A percentile compares a stretch with the other conserved stretches of the same genome.
Conservation (phyloP, 176 grass and related monocot genomes). For the Urochloa ruziziensis region DNA sequence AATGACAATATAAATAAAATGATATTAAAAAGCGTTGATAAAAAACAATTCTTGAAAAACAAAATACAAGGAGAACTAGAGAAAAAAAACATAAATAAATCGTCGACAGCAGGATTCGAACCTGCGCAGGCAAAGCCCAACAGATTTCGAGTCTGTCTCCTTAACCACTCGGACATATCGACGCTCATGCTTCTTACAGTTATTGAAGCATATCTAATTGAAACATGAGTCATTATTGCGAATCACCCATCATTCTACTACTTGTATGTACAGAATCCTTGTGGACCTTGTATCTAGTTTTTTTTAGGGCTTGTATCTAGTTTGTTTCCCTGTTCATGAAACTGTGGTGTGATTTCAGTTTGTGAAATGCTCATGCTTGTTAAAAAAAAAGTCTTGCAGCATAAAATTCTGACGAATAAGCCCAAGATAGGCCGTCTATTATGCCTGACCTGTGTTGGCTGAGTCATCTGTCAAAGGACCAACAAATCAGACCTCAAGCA, state of each 20-base stretch:
- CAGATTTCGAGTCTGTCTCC: slow-evolving; percentile 99
- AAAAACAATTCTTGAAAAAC: no score
- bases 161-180: slow-evolving; percentile 97
- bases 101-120: slow-evolving; percentile 73
- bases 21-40: not conserved
- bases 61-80: not conserved
- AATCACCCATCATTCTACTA: not conserved
- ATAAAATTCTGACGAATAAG: no score
- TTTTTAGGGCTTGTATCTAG: no score
- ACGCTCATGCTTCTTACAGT: not conserved
- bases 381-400: no score
- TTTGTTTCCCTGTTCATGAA: not conserved
- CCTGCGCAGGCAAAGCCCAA: slow-evolving; percentile 92
- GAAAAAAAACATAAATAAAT: not conserved
- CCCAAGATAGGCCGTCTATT: no score
- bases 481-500: not conserved
- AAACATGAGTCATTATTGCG: not conserved
- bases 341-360: not conserved
- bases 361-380: not conserved
- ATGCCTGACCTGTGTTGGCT: not conserved
- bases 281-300: no score
- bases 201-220: no score
- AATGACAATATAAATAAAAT: no score
- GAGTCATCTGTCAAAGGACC: not conserved
- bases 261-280: no score